Evolutionary conservation across 2,329 filamentous ascomycete species (phyloP), one percentile per base, ranked within the genome.

Genomic region (Celoporthe dispersa): DNA sequence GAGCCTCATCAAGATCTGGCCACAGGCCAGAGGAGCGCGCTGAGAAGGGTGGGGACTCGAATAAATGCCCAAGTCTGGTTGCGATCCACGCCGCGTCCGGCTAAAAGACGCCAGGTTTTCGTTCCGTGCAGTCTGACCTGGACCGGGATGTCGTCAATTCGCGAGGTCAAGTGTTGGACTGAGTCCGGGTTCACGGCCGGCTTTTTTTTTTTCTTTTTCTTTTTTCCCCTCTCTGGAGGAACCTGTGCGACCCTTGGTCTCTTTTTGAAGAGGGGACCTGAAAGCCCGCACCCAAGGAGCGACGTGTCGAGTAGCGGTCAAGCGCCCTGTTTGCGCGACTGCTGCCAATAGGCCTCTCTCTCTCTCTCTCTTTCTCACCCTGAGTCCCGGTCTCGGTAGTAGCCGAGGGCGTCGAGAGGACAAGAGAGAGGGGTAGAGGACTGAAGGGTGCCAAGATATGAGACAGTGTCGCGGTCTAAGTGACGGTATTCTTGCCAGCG

Each of bases 21-120:
- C 61, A 70, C 25, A 64, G 62, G 63, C 53, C 65, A 70, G 35
- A 60, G 19, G 59, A 68, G n/a, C 22, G 19, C 19, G 31, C 33
- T 63, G 68, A 35, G 51, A 48, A 48, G 44, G 62, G 70, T 70
- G 70, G 65, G 60, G 35, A 70, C 41, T 53, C 19, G 60, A 65
- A 66, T 8, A 39, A 67, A 62, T 41, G 41, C 66, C 64, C 67
- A 48, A 51, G 64, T 33, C 61, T 59, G 68, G 44, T 62, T 37
- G 57, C 51, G 64, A 55, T 65, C 35, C 60, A n/a, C 64, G 41
- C 59, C 55, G 51, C 39, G 44, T 53, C 37, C 41, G 66, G 59
- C 55, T 62, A 41, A 66, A 65, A 60, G 48, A 55, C 28, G 53
- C 16, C 51, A 41, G n/a, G 59, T 33, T 25, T 31, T 64, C 61